Base-by-base conservation (phyloP, 495 filamentous ascomycete species). In the Filosporella fistucella region DNA sequence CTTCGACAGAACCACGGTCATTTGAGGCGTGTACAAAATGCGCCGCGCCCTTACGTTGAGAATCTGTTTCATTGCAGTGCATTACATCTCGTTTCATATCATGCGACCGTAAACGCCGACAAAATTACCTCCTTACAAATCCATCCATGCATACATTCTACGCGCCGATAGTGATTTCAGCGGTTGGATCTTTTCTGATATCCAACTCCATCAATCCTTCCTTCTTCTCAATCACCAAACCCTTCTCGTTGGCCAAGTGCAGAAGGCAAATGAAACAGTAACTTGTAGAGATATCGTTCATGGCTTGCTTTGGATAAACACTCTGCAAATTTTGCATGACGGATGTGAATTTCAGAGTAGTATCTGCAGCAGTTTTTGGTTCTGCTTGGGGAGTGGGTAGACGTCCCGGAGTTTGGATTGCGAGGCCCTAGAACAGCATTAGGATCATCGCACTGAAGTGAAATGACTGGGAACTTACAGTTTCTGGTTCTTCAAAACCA, bases 261-360 rank as follows among this genome's bases (percentile, higher is more conserved):
- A 99, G 72, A 43, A 97, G 64, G 58, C 89, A 96, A 60, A 99
- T 99, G 68, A 99, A 99, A 59, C 94, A 95, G 63, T 84, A 99
- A 40, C 84, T 89, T 1, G 94, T 99, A 29, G 89, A 95, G 61
- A 99, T 99, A 67, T 99, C 94, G 29, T 81, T 81, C 76, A 99
- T 85, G 22, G 76, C 75, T 47, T 85, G 76, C 57, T 85, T 80
- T 12, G 89, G 84, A 60, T 99, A 99, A 1, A 95, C 90, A 2
- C 69, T 63, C 64, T 93, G 86, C 17, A 99, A 72, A 37, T 80
- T 79, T 62, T 95, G 93, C 80, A 99, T 94, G 46, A 97, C 80
- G 3, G 78, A 66, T 0, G 93, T 96, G 68, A 98, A 98, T 55
- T 83, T 88, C 54, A 95, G 68, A n/a, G 56, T 67, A 23, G 73